Evolutionary conservation across 495 filamentous ascomycete genomes (phyloP).

Genomic region (Acidomyces sp.): DNA sequence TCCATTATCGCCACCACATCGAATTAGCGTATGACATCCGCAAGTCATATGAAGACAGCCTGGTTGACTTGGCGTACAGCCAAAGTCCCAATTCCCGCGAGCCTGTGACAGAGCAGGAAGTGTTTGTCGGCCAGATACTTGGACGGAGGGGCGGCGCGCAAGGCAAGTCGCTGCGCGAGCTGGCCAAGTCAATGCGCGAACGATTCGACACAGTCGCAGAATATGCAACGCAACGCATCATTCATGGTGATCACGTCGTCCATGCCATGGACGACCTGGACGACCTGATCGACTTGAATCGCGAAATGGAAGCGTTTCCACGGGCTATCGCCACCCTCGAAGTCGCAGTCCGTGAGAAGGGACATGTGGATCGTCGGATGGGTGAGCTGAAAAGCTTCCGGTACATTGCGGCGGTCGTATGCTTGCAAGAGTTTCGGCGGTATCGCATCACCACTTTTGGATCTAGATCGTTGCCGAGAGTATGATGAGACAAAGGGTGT

Average conservation of each 20-base stretch:
- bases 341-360: conserved; percentile 26
- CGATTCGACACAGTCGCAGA: conserved; percentile 41
- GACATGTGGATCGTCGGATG: conserved; percentile 14
- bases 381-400: conserved; percentile 34
- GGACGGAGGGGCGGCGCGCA: conserved; percentile 44
- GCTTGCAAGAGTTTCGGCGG: conserved; percentile 35
- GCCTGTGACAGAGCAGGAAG: conserved; percentile 57
- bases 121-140: conserved; percentile 60
- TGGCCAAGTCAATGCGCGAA: conserved; percentile 46
- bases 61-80: conserved; percentile 42
- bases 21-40: conserved; percentile 38
- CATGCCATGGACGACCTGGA: conserved; percentile 11
- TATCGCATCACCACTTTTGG: conserved; percentile 18
- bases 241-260: conserved; percentile 26
- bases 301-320: conserved; percentile 32
- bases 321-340: conserved; percentile 39
- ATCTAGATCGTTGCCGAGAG: conserved; percentile 1
- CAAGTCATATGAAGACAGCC: conserved; percentile 51
- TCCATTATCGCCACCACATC: conserved; percentile 30
- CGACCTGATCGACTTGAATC: conserved; percentile 3
- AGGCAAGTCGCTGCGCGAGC: conserved; percentile 49
- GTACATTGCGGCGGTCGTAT: conserved; percentile 34
- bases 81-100: conserved; percentile 45
- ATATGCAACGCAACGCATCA: conserved; percentile 36
- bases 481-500: too few relatives aligned